These are phyloP conservation scores for Podospora australis DNA, from an alignment of 495 filamentous ascomycete species.

Conservation along the genomic window DNA sequence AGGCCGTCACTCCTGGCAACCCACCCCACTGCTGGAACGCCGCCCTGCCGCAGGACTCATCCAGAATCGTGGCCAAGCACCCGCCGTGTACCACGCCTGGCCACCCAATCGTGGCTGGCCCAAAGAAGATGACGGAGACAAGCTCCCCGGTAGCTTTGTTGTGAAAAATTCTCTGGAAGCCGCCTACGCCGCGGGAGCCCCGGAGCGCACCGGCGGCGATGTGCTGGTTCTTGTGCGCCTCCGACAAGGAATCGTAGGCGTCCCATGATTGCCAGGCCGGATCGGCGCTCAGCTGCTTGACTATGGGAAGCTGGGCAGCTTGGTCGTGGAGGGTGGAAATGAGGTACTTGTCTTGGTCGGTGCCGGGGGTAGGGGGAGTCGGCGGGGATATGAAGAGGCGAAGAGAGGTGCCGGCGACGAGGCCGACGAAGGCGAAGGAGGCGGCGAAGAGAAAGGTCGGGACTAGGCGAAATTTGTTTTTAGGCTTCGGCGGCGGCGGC, in stretches of 20 bases:
- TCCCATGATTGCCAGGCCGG: conserved; percentile 48
- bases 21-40: conserved; percentile 41
- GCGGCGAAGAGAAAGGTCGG: conserved; percentile 19
- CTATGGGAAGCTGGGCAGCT: conserved; percentile 44
- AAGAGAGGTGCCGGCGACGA: conserved; percentile 24
- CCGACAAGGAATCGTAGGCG: conserved; percentile 48
- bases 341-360: conserved; percentile 28
- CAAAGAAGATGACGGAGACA: conserved; percentile 56
- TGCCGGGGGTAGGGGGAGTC: conserved; percentile 22
- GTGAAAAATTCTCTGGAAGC: conserved; percentile 44
- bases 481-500: neutral
- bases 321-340: conserved; percentile 24
- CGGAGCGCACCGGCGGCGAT: conserved; percentile 39
- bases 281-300: conserved; percentile 46
- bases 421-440: conserved; percentile 36
- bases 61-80: conserved; percentile 61
- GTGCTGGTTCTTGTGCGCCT: conserved; percentile 30
- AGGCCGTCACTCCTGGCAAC: conserved; percentile 54
- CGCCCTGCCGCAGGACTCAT: conserved; percentile 55
- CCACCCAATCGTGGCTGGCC: conserved; percentile 59
- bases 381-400: conserved; percentile 34
- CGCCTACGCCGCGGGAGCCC: conserved; percentile 39
- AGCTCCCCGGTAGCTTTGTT: conserved; percentile 35
- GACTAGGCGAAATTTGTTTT: conserved; percentile 30
- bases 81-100: conserved; percentile 75